Evolutionary conservation across 495 filamentous ascomycete species (phyloP).

Genomic region (Daldinia grandis): DNA sequence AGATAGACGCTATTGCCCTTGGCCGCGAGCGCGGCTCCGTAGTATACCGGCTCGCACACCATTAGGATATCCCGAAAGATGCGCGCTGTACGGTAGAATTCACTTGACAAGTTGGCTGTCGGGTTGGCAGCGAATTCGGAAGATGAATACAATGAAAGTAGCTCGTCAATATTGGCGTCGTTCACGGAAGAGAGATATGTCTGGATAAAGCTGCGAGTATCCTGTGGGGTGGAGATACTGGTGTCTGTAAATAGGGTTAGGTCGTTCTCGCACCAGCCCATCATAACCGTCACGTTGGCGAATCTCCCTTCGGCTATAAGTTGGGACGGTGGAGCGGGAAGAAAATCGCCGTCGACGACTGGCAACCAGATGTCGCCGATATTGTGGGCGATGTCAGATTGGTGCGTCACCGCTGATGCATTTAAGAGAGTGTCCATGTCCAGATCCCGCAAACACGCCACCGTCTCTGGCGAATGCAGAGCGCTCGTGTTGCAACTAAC

Average conservation of each 20-base stretch:
- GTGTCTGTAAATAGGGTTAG: slow-evolving; percentile 33
- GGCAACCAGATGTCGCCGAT: slow-evolving; percentile 48
- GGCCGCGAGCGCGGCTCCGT: slow-evolving; percentile 48
- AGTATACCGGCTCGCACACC: slow-evolving; percentile 55
- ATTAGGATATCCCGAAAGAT: slow-evolving; percentile 58
- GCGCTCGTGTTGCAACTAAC: slow-evolving; percentile 60
- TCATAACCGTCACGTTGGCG: slow-evolving; percentile 47
- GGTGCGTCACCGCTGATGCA: slow-evolving; percentile 31
- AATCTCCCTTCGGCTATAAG: slow-evolving; percentile 48
- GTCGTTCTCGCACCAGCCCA: slow-evolving; percentile 45
- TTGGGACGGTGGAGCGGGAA: slow-evolving; percentile 50
- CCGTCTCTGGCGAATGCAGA: slow-evolving; percentile 50
- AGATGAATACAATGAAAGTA: slow-evolving; percentile 52
- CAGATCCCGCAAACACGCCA: slow-evolving; percentile 62
- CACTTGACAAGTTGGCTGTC: slow-evolving; percentile 42
- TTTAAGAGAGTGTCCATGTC: slow-evolving; percentile 61
- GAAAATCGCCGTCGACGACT: slow-evolving; percentile 53
- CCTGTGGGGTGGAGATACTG: slow-evolving; percentile 51
- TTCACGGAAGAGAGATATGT: slow-evolving; percentile 61
- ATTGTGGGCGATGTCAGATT: slow-evolving; percentile 35
- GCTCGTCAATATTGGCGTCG: slow-evolving; percentile 27
- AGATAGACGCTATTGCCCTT: slow-evolving; percentile 48
- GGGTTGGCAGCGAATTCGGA: slow-evolving; percentile 46
- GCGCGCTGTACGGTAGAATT: slow-evolving; percentile 56
- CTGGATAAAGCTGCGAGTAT: slow-evolving; percentile 62